Evolutionary conservation across 2,329 filamentous ascomycete species (phyloP).

Genomic region (Diplodia sapinea): DNA sequence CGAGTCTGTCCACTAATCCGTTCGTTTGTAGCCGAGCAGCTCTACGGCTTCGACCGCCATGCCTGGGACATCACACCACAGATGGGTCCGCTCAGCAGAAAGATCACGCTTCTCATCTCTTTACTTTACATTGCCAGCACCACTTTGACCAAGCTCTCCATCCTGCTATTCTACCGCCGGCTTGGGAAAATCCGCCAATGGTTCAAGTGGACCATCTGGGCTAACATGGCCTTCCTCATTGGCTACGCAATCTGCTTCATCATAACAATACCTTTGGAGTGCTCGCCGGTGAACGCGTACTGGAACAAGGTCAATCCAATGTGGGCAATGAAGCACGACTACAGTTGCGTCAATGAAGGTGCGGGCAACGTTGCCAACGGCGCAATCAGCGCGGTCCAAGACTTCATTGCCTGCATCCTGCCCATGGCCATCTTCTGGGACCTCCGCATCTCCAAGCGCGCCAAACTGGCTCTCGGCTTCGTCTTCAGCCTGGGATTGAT

Average conservation of each 20-base stretch:
- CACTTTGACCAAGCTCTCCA: constrained; percentile 44
- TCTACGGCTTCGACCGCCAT: constrained; percentile 28
- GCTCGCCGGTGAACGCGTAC: constrained; percentile 48
- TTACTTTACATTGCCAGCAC: constrained; percentile 40
- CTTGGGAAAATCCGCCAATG: constrained; percentile 42
- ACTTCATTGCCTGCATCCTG: constrained; percentile 50
- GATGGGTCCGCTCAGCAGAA: background rate
- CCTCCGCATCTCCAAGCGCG: constrained; percentile 50
- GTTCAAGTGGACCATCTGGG: constrained; percentile 49
- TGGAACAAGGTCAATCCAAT: constrained; percentile 47
- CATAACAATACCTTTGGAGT: constrained; percentile 46
- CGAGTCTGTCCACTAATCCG: background rate
- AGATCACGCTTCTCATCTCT: constrained; percentile 38
- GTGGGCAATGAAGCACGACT: constrained; percentile 41
- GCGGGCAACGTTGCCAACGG: constrained; percentile 48
- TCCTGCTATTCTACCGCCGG: constrained; percentile 51
- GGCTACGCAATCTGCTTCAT: constrained; percentile 49
- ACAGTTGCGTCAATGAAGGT: constrained; percentile 48
- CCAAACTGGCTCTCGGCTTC: constrained; percentile 54
- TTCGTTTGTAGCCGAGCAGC: background rate
- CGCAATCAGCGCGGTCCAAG: constrained; percentile 48
- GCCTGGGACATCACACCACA: constrained; percentile 22
- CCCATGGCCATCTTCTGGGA: constrained; percentile 54
- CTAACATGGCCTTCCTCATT: constrained; percentile 47
- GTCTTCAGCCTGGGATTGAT: constrained; percentile 54